Conservation (phyloP, 1,284 basidiomycete species). For the Apiotrichum montevideense region DNA sequence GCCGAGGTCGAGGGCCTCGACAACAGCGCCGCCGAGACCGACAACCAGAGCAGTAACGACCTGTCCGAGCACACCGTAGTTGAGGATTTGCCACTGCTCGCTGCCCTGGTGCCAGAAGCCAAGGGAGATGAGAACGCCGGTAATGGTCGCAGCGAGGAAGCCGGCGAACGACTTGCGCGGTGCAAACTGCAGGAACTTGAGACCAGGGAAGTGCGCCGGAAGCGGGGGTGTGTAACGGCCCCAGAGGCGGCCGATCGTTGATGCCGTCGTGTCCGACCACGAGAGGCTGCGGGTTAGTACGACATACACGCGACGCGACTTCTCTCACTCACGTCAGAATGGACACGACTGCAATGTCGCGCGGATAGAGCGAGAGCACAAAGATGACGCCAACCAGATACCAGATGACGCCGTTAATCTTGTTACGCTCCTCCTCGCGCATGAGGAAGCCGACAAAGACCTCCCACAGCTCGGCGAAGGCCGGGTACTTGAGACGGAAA, state of each 20-base stretch:
- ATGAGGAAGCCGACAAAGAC: constrained; percentile 76
- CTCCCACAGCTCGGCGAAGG: constrained; percentile 74
- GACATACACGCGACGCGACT: background rate
- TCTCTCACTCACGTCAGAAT: constrained; percentile 69
- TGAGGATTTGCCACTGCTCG: constrained; percentile 50
- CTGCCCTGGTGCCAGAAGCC: constrained; percentile 65
- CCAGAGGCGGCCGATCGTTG: constrained; percentile 81
- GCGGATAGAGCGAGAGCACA: constrained; percentile 70
- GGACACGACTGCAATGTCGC: constrained; percentile 79
- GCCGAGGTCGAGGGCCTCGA: constrained; percentile 81
- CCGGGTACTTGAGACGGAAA: constrained; percentile 63
- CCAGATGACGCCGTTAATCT: constrained; percentile 87
- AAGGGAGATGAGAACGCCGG: constrained; percentile 65
- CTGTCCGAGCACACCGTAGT: constrained; percentile 49
- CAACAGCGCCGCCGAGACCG: constrained; percentile 71
- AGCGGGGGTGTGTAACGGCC: constrained; percentile 71
- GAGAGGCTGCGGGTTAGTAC: constrained; percentile 59
- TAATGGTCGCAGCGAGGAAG: constrained; percentile 74
- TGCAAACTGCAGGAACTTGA: constrained; percentile 39
- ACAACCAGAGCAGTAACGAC: constrained; percentile 57
- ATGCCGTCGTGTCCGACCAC: constrained; percentile 95
- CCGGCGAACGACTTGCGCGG: constrained; percentile 63
- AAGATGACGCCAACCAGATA: constrained; percentile 87
- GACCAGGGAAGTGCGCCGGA: constrained; percentile 51
- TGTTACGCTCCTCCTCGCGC: constrained; percentile 83